Base-by-base conservation (phyloP, 257 asterid genomes). In the Sherardia arvensis region DNA sequence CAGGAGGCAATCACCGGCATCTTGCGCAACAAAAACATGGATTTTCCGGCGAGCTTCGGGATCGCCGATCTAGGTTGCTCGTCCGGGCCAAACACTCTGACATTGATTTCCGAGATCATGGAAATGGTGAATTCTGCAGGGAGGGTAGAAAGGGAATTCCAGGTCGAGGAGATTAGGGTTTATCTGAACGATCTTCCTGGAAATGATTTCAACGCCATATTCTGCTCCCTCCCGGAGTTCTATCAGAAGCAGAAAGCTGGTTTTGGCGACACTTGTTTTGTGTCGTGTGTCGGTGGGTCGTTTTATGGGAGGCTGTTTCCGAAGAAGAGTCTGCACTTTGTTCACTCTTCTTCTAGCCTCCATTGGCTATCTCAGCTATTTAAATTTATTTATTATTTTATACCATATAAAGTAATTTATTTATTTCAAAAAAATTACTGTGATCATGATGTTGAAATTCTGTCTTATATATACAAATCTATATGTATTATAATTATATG, bases 11-110 rank as follows among this genome's bases (percentile, higher is more conserved):
- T 86, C n/a, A 32, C 26, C 3, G 79, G 54, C 1, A 55, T 66
- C 8, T 1, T 86, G 47, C 47, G 10, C 21, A 12, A 29, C 36
- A 76, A 53, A 11, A 64, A 12, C 20, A 12, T 51, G 27, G 20
- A 75, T 14, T 49, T 26, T 22, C 81, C 77, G 0, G 66, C 53
- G 32, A 81, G 83, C 55, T 76, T 86, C 73, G 88, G 88, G 0
- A 76, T 88, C 32, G 91, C 88, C 0, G 96, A 88, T 68, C 63
- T 88, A 7, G 96, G 96, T 0, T 88, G 95, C 61, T 83, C 95
- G 0, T 81, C 95, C 0, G 95, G 95, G 7, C 87, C 95, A 0
- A 89, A 86, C 78, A 65, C 87, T 3, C 59, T 84, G 23, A 58
- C 58, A 36, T 83, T 76, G 0, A 36, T 81, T 20, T 65, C 75